phyloP scores from a whole-genome alignment of 2,329 filamentous ascomycete species.

The Colletotrichum siamense region DNA sequence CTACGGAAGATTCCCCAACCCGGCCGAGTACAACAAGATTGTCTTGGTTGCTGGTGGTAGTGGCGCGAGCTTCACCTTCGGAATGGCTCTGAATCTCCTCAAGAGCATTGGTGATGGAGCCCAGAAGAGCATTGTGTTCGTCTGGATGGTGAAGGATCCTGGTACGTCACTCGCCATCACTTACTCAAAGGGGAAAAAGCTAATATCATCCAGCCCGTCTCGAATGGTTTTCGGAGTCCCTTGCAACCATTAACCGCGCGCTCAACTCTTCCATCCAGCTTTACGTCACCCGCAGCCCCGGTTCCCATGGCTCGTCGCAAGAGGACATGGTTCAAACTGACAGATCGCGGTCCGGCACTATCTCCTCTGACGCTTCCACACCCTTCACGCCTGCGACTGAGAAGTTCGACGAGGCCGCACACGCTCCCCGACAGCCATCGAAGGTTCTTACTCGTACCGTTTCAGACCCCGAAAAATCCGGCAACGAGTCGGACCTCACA shows the following conservation, averaged over 20 bases:
- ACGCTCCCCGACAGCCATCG: background rate
- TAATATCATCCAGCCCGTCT: slow-evolving; percentile 33
- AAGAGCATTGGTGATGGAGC: slow-evolving; percentile 26
- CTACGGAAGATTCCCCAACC: slow-evolving; percentile 57
- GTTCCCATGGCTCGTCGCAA: background rate
- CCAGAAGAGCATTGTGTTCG: slow-evolving; percentile 36
- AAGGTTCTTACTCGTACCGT: slow-evolving; percentile 14
- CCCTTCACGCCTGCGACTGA: background rate
- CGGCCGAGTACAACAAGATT: slow-evolving; percentile 29
- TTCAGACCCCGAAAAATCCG: slow-evolving; percentile 23
- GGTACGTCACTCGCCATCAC: slow-evolving; percentile 30
- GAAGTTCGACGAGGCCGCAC: slow-evolving; percentile 2
- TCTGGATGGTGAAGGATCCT: slow-evolving; percentile 44
- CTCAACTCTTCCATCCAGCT: slow-evolving; percentile 34
- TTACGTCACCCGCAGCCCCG: slow-evolving; percentile 35
- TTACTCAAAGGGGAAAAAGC: background rate
- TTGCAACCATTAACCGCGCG: slow-evolving; percentile 35
- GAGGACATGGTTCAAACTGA: background rate
- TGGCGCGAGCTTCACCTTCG: slow-evolving; percentile 62
- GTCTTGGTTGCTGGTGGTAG: slow-evolving; percentile 46
- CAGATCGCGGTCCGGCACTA: background rate
- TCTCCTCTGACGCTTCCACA: slow-evolving; percentile 4
- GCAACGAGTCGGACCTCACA: slow-evolving; percentile 24
- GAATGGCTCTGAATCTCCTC: slow-evolving; percentile 42
- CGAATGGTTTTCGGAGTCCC: slow-evolving; percentile 41